Evolutionary conservation across 2,329 filamentous ascomycete species (phyloP), one percentile per base, ranked within the genome.

Genomic region (Pseudomassariella vexata): DNA sequence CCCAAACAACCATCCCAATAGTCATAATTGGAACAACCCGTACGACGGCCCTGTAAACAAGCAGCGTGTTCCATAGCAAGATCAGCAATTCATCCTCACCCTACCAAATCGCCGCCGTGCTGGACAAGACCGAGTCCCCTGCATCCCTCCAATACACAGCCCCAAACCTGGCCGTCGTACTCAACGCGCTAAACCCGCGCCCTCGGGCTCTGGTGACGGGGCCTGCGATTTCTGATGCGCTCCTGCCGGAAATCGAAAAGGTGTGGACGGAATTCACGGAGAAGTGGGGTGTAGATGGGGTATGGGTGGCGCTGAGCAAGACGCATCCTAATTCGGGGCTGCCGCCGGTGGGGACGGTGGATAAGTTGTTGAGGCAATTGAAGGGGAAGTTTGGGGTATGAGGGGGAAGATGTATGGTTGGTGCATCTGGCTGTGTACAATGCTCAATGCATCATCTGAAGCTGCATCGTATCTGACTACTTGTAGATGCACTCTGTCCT

Each of bases 301-400:
- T 30, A 5, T 37, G 17, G 25, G 14, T 37, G n/a, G 35, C 21
- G 6, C 20, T 34, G 19, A 34, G 31, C 23, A 30, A 30, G 14
- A 33, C 20, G 19, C 24, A 33, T 18, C 26, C 21, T 5, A 19
- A 24, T 17, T 18, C 35, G 2, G 26, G 26, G 6, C 21, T 31
- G 8, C 26, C 35, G 15, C 22, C 31, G 8, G 22, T 17, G 4
- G 30, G 22, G 7, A 28, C 30, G 14, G 10, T 24, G 9, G 35
- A 37, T 11, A 11, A 34, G 23, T 8, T 19, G 11, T 26, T 34
- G 18, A 23, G 9, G 27, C 19, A 24, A 9, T 25, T 37, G 27
- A 18, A 24, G 9, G 27, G 28, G 18, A 34, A 26, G 9, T 37
- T 34, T 22, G 28, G 18, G 17, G 14, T 21, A 5, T 30, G 18